Evolutionary conservation across 495 filamentous ascomycete genomes (phyloP), one percentile per base, ranked within the genome.

Genomic region (Saxophila tyrrhenica): DNA sequence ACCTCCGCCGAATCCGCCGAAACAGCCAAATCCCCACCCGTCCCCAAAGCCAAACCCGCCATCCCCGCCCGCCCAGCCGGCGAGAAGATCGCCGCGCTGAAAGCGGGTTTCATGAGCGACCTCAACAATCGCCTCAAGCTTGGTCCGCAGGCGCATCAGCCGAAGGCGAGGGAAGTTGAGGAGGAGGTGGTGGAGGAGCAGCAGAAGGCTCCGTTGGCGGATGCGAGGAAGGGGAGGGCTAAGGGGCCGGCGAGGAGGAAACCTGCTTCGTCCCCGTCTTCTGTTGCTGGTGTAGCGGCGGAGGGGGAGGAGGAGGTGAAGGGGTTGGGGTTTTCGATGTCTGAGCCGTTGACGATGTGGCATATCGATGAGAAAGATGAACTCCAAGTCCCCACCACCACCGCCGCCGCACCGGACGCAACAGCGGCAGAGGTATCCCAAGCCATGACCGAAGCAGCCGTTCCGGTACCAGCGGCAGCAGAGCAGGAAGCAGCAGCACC

Each of bases 61-160:
- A 73, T 95, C 10, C 91, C 92, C n/a, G 80, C 84, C 19, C 78
- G 89, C 25, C 88, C 89, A 0, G 73, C 75, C 41, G 88, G 86
- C 2, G 74, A 79, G 42, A 97, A 97, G 71, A 92, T 98, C 62
- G 88, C 89, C 16, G 86, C 89, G 21, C 65, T 97, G 49, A 87
- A 92, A 69, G 84, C 85, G 16, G 89, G 87, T 2, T 96, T 97
- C 69, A 78, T 97, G 72, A 84, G 78, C 25, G 90, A 97, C 64
- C 70, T 98, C 39, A 92, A 97, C 65, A 85, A 84, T 16, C 81
- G 88, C 16, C 72, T 98, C 39, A 82, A 85, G 66, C 67, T 89
- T 7, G 92, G 94, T 15, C 90, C 88, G 13, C 82, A 84, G 57
- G 78, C 71, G 19, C 79, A 81, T 21, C 80, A 80, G 23, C 81